A percentile compares a stretch with the other conserved stretches of the same genome.
These are phyloP conservation scores for Hypoxylon sp. DNA, from an alignment of 2,329 filamentous ascomycete genomes.

Conservation along the genomic window DNA sequence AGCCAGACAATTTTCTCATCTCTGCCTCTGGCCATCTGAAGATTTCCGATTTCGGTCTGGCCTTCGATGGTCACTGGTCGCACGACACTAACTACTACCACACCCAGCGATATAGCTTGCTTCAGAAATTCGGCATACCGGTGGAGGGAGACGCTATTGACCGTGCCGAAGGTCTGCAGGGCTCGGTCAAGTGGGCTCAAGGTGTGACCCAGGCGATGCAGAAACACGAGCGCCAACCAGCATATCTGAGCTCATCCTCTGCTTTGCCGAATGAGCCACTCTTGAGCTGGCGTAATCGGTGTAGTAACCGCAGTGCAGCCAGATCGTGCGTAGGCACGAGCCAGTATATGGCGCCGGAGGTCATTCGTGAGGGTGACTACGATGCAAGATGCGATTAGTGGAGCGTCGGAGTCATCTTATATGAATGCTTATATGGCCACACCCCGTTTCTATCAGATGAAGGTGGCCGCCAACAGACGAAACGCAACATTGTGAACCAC, in stretches of 20 bases:
- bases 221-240: constrained; percentile 55
- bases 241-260: constrained; percentile 43
- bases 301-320: constrained; percentile 78
- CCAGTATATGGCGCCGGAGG: constrained; percentile 98
- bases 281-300: constrained; percentile 76
- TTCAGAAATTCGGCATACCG: constrained; percentile 80
- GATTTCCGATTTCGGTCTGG: constrained; percentile 95
- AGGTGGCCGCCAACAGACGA: constrained; percentile 79
- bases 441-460: constrained; percentile 90
- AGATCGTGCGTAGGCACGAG: constrained; percentile 93
- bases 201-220: constrained; percentile 56
- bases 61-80: constrained; percentile 95
- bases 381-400: constrained; percentile 97
- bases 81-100: constrained; percentile 91
- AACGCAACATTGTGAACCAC: constrained; percentile 85
- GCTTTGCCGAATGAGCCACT: constrained; percentile 61
- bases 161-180: constrained; percentile 54
- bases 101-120: constrained; percentile 81
- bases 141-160: constrained; percentile 82
- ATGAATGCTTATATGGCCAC: constrained; percentile 91
- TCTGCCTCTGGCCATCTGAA: constrained; percentile 89
- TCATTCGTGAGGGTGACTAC: constrained; percentile 83
- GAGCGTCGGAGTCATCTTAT: constrained; percentile 95
- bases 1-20: constrained; percentile 97
- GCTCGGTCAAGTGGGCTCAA: constrained; percentile 56